phyloP scores from a whole-genome alignment of 176 grass and related monocot species.

The Bonia amplexicaulis region DNA sequence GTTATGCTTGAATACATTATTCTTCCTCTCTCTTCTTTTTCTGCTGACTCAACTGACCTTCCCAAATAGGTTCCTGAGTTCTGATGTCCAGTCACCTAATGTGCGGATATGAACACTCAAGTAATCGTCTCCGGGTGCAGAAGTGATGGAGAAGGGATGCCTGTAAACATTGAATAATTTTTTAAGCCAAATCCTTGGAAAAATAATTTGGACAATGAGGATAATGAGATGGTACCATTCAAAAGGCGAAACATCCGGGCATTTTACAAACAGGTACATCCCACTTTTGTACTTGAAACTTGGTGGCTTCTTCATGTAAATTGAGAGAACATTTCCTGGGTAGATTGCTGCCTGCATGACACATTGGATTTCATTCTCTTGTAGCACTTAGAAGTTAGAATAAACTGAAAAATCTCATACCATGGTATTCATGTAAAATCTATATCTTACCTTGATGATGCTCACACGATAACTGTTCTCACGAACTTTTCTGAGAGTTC shows the following conservation, averaged over 20 bases:
- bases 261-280: conserved; percentile 98
- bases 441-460: conserved; percentile 66
- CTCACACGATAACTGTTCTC: conserved; percentile 63
- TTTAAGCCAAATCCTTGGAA: background rate
- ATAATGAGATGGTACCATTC: conserved; percentile 58
- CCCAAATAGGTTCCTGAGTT: conserved; percentile 86
- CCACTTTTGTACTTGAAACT: conserved; percentile 93
- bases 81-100: conserved; percentile 91
- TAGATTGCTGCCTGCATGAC: conserved; percentile 85
- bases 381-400: background rate
- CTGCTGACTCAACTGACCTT: conserved; percentile 41
- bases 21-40: background rate
- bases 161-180: conserved; percentile 32
- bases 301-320: conserved; percentile 83
- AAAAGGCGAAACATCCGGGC: conserved; percentile 88
- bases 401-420: background rate
- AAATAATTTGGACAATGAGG: background rate
- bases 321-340: conserved; percentile 86
- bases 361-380: conserved; percentile 7
- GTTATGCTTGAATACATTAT: background rate
- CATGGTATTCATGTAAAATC: background rate
- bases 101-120: conserved; percentile 96
- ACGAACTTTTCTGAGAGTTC: conserved; percentile 63
- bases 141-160: conserved; percentile 99
- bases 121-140: conserved; percentile 85